A percentile compares a stretch with the other conserved stretches of the same genome.
Conservation (phyloP, 257 asterid species). For the Ilex asprella region DNA sequence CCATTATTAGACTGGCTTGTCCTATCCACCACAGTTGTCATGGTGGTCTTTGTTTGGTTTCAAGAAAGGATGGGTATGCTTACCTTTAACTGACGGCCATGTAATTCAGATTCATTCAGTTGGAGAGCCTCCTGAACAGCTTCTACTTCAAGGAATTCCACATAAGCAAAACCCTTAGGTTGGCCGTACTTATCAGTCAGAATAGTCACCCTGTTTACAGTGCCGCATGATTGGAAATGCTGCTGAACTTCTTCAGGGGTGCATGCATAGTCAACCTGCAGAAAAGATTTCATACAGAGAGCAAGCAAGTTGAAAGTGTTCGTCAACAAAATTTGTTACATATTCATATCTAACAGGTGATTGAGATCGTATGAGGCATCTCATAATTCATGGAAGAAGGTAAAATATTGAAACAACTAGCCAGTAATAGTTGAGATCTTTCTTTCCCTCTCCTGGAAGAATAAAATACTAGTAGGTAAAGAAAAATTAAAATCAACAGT, state of each 20-base stretch:
- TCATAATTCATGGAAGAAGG: no score
- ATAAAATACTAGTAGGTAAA: no score
- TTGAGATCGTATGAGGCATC: no score
- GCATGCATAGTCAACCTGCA: constrained; percentile 93
- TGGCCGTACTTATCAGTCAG: constrained; percentile 95
- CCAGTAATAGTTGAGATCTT: no score
- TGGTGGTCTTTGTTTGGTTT: no score
- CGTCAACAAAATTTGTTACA: neutral
- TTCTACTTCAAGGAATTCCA: constrained; percentile 81
- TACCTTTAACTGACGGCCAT: constrained; percentile 96
- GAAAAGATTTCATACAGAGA: constrained; percentile 3
- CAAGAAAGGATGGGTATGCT: neutral
- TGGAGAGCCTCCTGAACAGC: constrained; percentile 84
- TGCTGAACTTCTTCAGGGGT: constrained; percentile 99
- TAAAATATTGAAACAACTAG: no score
- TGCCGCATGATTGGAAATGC: constrained; percentile 93
- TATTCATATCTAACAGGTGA: neutral
- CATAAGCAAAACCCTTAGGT: constrained; percentile 97
- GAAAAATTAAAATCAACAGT: no score
- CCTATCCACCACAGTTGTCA: no score
- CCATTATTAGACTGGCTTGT: no score
- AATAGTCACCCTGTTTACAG: constrained; percentile 91
- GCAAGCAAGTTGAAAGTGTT: neutral
- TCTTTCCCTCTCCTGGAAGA: no score
- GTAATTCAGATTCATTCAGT: constrained; percentile 89